phyloP scores from a whole-genome alignment of 805 yeast species.

The Saccharomycopsis sp. region DNA sequence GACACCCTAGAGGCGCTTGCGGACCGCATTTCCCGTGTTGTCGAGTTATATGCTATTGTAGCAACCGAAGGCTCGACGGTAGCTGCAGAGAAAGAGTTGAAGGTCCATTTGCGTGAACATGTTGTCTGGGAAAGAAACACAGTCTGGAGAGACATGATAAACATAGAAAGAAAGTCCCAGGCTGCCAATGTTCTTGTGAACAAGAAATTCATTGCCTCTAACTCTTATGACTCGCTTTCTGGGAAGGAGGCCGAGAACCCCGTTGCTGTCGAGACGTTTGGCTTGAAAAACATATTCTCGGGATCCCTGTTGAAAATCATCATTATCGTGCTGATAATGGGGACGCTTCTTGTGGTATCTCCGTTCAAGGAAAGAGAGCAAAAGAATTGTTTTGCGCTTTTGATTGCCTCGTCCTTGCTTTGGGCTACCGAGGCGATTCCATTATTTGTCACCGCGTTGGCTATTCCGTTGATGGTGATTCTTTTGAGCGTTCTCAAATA shows the following conservation, averaged over 20 bases:
- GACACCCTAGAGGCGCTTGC: constrained; percentile 44
- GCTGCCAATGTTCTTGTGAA: constrained; percentile 46
- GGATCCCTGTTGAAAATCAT: background rate
- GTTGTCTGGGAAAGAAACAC: constrained; percentile 97
- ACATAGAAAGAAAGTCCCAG: constrained; percentile 78
- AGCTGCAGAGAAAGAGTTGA: constrained; percentile 43
- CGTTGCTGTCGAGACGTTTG: constrained; percentile 18
- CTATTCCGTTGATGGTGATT: constrained; percentile 79
- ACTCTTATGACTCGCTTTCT: constrained; percentile 24
- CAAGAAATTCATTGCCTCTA: constrained; percentile 23
- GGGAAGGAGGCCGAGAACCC: constrained; percentile 22
- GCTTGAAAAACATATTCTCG: background rate
- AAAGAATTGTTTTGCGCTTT: constrained; percentile 75
- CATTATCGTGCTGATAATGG: constrained; percentile 33
- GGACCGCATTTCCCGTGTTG: constrained; percentile 44
- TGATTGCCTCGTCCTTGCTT: constrained; percentile 71
- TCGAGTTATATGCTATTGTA: constrained; percentile 48
- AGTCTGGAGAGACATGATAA: constrained; percentile 95
- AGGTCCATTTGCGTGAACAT: constrained; percentile 71
- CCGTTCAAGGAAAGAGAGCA: constrained; percentile 54
- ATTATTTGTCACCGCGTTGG: constrained; percentile 76
- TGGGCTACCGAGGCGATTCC: constrained; percentile 98
- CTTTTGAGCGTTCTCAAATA: constrained; percentile 57
- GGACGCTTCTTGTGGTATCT: constrained; percentile 37
- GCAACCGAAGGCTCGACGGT: constrained; percentile 33